Conservation (phyloP, 148 eudicot genomes). For the Cornus controversa region DNA sequence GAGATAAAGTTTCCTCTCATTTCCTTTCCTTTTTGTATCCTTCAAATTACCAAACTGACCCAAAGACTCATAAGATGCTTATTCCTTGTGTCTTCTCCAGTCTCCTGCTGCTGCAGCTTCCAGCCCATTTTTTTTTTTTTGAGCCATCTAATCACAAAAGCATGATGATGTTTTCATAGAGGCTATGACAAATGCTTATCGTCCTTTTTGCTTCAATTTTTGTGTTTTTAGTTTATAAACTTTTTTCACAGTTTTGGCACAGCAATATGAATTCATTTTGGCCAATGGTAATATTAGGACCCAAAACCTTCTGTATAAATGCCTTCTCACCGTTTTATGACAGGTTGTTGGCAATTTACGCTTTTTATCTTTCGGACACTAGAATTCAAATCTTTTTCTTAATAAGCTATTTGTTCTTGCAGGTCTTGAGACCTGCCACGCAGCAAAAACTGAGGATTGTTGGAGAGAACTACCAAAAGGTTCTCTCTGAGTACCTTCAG, state of each 20-base stretch:
- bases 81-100: not conserved
- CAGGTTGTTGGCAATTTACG: not conserved
- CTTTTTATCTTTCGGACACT: not conserved
- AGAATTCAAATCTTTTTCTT: not conserved
- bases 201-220: not conserved
- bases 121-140: no score
- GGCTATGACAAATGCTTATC: not conserved
- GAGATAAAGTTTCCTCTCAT: no score
- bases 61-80: not conserved
- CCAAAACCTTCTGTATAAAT: no score
- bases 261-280: no score
- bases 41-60: no score
- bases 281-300: no score
- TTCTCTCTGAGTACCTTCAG: conserved; percentile 41
- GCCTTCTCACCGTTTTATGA: not conserved
- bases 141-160: not conserved
- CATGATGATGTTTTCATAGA: not conserved
- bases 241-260: not conserved
- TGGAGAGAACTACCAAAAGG: conserved; percentile 42
- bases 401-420: conserved; percentile 10
- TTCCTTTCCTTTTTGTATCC: no score
- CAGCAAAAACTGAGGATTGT: conserved; percentile 44
- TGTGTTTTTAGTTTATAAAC: not conserved
- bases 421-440: conserved; percentile 65
- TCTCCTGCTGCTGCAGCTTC: not conserved